A percentile compares a stretch with the other conserved stretches of the same genome.
Evolutionary conservation across 2,329 filamentous ascomycete genomes (phyloP).

Genomic region (Aureobasidium sp.): DNA sequence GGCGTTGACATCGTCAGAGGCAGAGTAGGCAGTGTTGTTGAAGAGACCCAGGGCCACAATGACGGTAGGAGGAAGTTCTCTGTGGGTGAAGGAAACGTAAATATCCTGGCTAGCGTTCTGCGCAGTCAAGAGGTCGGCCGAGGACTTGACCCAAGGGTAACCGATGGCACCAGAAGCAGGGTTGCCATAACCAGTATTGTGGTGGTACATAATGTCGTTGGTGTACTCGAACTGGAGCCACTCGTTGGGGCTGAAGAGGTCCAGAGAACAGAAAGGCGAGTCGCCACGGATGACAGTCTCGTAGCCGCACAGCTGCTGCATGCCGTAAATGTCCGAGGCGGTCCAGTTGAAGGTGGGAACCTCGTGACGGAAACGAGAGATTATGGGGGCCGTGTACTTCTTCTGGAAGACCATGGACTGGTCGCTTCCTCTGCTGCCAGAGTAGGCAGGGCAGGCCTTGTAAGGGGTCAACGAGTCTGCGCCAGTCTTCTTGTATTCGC

Average conservation of each 20-base stretch:
- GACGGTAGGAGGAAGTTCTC: constrained; percentile 59
- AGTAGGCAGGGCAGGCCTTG: constrained; percentile 56
- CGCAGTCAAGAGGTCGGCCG: constrained; percentile 38
- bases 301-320: constrained; percentile 64
- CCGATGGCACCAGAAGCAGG: constrained; percentile 50
- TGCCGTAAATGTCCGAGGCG: constrained; percentile 52
- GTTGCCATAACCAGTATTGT: constrained; percentile 59
- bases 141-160: constrained; percentile 59
- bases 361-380: constrained; percentile 46
- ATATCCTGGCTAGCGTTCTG: constrained; percentile 45
- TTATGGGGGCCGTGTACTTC: constrained; percentile 52
- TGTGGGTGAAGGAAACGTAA: constrained; percentile 61
- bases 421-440: constrained; percentile 47
- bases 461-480: constrained; percentile 57
- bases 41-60: constrained; percentile 60
- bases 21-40: constrained; percentile 55
- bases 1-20: constrained; percentile 47
- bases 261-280: constrained; percentile 55
- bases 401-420: constrained; percentile 42
- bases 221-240: constrained; percentile 57
- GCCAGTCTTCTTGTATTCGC: constrained; percentile 49
- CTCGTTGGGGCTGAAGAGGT: constrained; percentile 54
- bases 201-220: constrained; percentile 62
- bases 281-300: constrained; percentile 59
- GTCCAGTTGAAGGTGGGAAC: constrained; percentile 57